Percentiles rank a stretch among this genome's conserved stretches.
Evolutionary conservation across 202 grass and related monocot species (phyloP).

Genomic region (Setaria viridis): DNA sequence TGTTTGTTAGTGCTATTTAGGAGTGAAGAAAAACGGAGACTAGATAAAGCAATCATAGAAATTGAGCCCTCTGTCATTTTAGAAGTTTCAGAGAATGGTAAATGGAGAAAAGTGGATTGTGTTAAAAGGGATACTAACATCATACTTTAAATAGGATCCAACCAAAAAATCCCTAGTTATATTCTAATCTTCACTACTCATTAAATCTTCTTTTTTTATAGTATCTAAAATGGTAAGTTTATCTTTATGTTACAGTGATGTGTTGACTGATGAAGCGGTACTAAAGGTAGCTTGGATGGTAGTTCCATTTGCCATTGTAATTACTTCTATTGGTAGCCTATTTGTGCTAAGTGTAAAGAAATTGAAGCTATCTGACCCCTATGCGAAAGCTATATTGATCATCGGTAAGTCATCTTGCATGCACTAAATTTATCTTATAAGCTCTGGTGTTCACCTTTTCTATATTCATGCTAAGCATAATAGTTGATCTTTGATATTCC

Average conservation of each 20-base stretch:
- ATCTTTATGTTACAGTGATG: slow-evolving; percentile 65
- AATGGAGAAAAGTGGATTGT: no score
- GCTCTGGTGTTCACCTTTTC: slow-evolving; percentile 3
- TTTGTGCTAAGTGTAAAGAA: slow-evolving; percentile 82
- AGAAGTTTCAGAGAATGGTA: not conserved
- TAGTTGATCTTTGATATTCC: not conserved
- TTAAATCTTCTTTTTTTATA: not conserved
- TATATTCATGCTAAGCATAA: not conserved
- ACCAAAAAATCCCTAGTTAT: not conserved
- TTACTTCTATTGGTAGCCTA: slow-evolving; percentile 67
- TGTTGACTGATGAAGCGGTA: slow-evolving; percentile 63
- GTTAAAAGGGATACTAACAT: not conserved
- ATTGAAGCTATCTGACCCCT: slow-evolving; percentile 77
- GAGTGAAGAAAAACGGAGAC: not conserved
- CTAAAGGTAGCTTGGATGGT: slow-evolving; percentile 94
- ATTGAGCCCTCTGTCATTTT: slow-evolving; percentile 8
- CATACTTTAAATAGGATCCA: slow-evolving; percentile 19
- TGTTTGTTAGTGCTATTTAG: no score
- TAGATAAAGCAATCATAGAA: slow-evolving; percentile 2
- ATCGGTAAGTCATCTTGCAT: slow-evolving; percentile 64
- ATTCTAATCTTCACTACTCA: slow-evolving; percentile 15
- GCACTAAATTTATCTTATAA: slow-evolving; percentile 35
- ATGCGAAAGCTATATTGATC: slow-evolving; percentile 89
- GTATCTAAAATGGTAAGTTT: slow-evolving; percentile 8
- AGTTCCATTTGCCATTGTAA: slow-evolving; percentile 83